Percentiles rank a stretch among this genome's conserved stretches.
phyloP scores from a whole-genome alignment of 1,284 basidiomycete genomes.

The Ustilago crameri region DNA sequence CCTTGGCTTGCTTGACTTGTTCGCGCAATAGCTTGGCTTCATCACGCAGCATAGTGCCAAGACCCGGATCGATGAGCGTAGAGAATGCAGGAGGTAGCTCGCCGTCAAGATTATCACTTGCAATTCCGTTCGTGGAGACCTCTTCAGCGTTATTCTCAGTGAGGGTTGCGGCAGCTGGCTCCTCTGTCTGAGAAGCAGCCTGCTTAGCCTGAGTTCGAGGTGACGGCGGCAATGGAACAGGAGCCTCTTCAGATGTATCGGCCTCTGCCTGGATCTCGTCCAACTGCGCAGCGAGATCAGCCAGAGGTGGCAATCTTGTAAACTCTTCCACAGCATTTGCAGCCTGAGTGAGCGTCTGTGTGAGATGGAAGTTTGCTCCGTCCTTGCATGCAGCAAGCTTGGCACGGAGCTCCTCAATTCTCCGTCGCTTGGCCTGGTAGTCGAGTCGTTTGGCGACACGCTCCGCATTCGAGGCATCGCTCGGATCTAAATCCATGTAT shows the following conservation, averaged over 20 bases:
- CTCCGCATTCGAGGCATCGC: slow-evolving; percentile 71
- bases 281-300: slow-evolving; percentile 27
- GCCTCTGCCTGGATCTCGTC: slow-evolving; percentile 19
- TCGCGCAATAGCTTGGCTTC: slow-evolving; percentile 68
- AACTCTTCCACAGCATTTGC: slow-evolving; percentile 36
- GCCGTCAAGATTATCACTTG: neutral
- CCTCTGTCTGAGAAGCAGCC: slow-evolving; percentile 6
- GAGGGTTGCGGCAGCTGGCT: neutral
- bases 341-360: slow-evolving; percentile 43
- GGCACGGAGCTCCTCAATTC: slow-evolving; percentile 40
- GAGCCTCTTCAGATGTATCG: neutral
- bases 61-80: slow-evolving; percentile 25
- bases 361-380: slow-evolving; percentile 20
- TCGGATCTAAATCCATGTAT: slow-evolving; percentile 78
- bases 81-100: slow-evolving; percentile 16
- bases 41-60: slow-evolving; percentile 29
- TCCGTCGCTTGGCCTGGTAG: slow-evolving; percentile 47
- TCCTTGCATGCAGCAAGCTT: slow-evolving; percentile 43
- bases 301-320: slow-evolving; percentile 22
- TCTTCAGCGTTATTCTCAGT: neutral
- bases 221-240: slow-evolving; percentile 2
- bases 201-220: slow-evolving; percentile 11
- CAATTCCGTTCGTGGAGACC: neutral
- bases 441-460: slow-evolving; percentile 76
- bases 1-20: slow-evolving; percentile 73